Conservation (phyloP, 805 yeast genomes). For the Osmozyma mogii region DNA sequence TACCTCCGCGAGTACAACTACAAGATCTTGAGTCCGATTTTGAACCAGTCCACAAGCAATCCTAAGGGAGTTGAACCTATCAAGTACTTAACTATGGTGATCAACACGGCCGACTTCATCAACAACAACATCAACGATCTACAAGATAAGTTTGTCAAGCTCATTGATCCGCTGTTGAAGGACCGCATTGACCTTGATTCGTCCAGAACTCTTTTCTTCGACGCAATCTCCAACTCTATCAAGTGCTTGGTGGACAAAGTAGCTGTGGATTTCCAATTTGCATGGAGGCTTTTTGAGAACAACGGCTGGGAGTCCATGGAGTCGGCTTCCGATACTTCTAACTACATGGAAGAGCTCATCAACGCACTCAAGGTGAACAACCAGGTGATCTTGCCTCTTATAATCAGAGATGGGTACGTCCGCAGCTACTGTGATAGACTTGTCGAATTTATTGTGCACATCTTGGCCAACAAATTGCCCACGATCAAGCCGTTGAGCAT, state of each 20-base stretch:
- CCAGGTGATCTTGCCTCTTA: conserved; percentile 42
- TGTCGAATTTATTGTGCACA: conserved; percentile 53
- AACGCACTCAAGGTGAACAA: conserved; percentile 39
- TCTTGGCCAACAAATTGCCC: conserved; percentile 50
- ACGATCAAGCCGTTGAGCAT: conserved; percentile 63
- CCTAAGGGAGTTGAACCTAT: conserved; percentile 49
- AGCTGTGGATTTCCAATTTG: conserved; percentile 50
- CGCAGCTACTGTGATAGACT: conserved; percentile 71
- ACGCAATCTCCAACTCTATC: conserved; percentile 51
- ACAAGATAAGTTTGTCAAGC: conserved; percentile 47
- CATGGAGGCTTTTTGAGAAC: conserved; percentile 81
- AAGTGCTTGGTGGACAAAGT: conserved; percentile 49
- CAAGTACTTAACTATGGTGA: conserved; percentile 57
- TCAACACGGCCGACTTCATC: conserved; percentile 89
- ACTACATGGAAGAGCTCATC: conserved; percentile 56
- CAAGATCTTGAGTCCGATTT: conserved; percentile 24
- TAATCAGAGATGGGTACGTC: conserved; percentile 63
- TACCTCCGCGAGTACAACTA: conserved; percentile 46
- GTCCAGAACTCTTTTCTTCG: conserved; percentile 49
- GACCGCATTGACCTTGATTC: conserved; percentile 45
- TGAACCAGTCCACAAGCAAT: conserved; percentile 15
- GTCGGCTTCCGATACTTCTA: conserved; percentile 64
- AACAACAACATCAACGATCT: conserved; percentile 70
- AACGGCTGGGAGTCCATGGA: conserved; percentile 58
- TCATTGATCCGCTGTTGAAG: conserved; percentile 26